Evolutionary conservation across 2,329 filamentous ascomycete species (phyloP), one percentile per base, ranked within the genome.

Genomic region (Aspergillus brasiliensis): DNA sequence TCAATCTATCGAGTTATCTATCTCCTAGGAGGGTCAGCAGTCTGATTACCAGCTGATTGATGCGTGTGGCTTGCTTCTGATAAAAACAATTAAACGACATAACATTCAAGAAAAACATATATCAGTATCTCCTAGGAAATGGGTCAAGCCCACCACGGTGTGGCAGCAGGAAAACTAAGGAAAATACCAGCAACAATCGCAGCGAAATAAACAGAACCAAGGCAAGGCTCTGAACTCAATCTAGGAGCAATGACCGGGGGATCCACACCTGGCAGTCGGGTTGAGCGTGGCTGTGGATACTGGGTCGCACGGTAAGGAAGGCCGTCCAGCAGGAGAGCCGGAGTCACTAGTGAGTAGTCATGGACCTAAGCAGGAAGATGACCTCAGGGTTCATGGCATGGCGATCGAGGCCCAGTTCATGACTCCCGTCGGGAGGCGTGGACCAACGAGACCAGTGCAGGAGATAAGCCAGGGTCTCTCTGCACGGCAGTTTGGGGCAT

Each of bases 341-440:
- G 17, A 28, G 25, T 49, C 8, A 7, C 23, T 28, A 49, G 25
- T 49, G 4, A 7, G 15, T 28, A 49, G 23, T 21, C 46, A 28
- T 49, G 25, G 23, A 27, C 46, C 23, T 27, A 17, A 21, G 46
- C 11, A n/a, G 23, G 51, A 31, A 46, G 52, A 55, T 55, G 52
- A 55, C 52, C 52, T 55, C 52, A 55, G 52, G 52, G 52, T 55
- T 55, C 52, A 44, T 55, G 52, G 23, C 15, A 55, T 19, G 52
- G n/a, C 17, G 52, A 55, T 55, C 52, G 23, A 42, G 52, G 28
- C 52, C 52, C 40, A 31, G 44, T 55, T 31, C 19, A 44, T 27
- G 10, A 15, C 25, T 25, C 38, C 37, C 52, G 46, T 55, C 25
- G 6, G 8, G 23, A 46, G 52, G 27, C 40, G 38, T 15, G 23